Evolutionary conservation across 2,329 filamentous ascomycete genomes (phyloP).

Genomic region (Microcyclospora tardicrescens): DNA sequence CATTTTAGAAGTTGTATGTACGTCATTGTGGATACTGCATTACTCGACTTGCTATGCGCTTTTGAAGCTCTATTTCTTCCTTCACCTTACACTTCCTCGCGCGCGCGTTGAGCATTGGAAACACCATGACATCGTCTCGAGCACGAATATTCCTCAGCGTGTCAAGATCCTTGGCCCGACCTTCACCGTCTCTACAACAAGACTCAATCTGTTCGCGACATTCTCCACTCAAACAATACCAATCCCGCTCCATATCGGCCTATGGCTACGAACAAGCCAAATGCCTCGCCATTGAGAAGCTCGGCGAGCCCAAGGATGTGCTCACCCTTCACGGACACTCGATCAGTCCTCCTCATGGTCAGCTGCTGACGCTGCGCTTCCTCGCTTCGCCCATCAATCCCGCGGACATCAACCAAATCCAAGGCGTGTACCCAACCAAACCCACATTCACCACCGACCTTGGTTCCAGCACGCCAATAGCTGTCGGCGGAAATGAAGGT

Average conservation of each 20-base stretch:
- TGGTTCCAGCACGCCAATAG: constrained; percentile 62
- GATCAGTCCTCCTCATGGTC: constrained; percentile 60
- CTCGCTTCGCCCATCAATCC: constrained; percentile 91
- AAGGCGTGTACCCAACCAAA: constrained; percentile 86
- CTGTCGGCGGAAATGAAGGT: constrained; percentile 80
- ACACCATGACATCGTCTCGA: no score
- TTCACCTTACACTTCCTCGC: no score
- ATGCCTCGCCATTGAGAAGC: constrained; percentile 61
- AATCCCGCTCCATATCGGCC: constrained; percentile 37
- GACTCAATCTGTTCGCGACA: neutral
- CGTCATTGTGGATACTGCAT: no score
- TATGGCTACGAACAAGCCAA: constrained; percentile 80
- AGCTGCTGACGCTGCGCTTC: constrained; percentile 65
- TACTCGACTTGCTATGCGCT: no score
- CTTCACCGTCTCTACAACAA: no score
- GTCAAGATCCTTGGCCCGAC: no score
- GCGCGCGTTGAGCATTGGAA: no score
- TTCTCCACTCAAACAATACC: constrained; percentile 1
- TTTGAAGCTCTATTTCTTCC: no score
- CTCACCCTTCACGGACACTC: constrained; percentile 59
- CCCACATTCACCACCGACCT: constrained; percentile 64
- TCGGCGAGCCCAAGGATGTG: constrained; percentile 63
- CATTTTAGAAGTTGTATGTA: no score
- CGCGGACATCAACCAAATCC: constrained; percentile 94
- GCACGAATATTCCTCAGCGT: no score